Evolutionary conservation across 805 yeast species (phyloP).

Genomic region (Candida endomychidarum): DNA sequence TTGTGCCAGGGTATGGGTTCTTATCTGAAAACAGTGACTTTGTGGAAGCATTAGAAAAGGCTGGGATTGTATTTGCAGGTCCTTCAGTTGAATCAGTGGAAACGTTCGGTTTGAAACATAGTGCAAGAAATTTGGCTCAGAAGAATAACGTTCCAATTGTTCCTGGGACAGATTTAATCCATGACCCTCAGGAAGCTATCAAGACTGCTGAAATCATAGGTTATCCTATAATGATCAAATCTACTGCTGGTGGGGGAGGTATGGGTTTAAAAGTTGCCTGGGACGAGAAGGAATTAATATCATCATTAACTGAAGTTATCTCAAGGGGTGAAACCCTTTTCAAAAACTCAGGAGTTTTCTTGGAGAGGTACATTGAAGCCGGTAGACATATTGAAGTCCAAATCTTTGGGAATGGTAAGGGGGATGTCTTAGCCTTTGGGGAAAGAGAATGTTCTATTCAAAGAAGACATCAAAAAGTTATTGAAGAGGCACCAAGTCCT

Average conservation of each 20-base stretch:
- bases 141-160: conserved; percentile 90
- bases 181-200: conserved; percentile 69
- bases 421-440: conserved; percentile 89
- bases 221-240: conserved; percentile 92
- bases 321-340: conserved; percentile 92
- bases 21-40: conserved; percentile 94
- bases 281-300: conserved; percentile 69
- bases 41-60: conserved; percentile 78
- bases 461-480: conserved; percentile 93
- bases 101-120: conserved; percentile 88
- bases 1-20: conserved; percentile 97
- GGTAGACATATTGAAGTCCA: conserved; percentile 97
- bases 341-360: conserved; percentile 94
- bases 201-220: conserved; percentile 68
- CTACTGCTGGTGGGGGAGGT: conserved; percentile 99
- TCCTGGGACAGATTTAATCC: conserved; percentile 88
- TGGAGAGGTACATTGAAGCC: conserved; percentile 90
- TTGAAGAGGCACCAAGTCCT: conserved; percentile 98
- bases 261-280: conserved; percentile 95
- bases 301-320: conserved; percentile 83
- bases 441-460: conserved; percentile 98
- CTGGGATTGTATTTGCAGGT: conserved; percentile 88
- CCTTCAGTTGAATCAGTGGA: conserved; percentile 94
- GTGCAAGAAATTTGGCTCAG: conserved; percentile 90
- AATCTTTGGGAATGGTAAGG: conserved; percentile 92